These are phyloP conservation scores for Venturia aucupariae DNA, from an alignment of 2,329 filamentous ascomycete species.

Conservation along the genomic window DNA sequence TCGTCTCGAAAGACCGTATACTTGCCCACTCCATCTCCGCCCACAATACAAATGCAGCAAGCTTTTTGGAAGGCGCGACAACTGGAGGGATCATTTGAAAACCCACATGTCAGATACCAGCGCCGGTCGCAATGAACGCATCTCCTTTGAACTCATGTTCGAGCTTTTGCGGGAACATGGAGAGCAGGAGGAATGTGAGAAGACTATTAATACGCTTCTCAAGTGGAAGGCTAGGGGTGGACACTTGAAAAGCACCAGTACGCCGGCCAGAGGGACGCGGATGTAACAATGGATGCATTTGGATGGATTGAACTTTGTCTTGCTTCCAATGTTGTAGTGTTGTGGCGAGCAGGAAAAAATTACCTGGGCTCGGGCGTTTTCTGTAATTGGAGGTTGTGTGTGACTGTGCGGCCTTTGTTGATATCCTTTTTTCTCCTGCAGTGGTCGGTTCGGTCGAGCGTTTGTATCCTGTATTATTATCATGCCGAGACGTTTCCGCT, in stretches of 20 bases:
- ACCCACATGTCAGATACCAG: slow-evolving; percentile 23
- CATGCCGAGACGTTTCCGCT: slow-evolving; percentile 1
- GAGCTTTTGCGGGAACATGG: slow-evolving; percentile 9
- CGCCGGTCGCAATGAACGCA: slow-evolving; percentile 23
- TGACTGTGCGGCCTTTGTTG: neutral
- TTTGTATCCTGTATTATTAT: neutral
- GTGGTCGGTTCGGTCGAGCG: neutral
- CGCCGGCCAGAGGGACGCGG: neutral
- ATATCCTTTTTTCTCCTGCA: neutral
- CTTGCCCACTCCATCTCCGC: slow-evolving; percentile 18
- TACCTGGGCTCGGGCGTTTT: neutral
- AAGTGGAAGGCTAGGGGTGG: slow-evolving; percentile 12
- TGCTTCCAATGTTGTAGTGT: neutral
- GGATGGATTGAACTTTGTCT: too few species aligned
- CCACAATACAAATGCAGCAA: slow-evolving; percentile 19
- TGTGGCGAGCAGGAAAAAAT: too few species aligned
- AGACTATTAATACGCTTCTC: slow-evolving; percentile 24
- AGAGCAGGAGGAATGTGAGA: slow-evolving; percentile 19
- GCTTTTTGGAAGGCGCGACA: slow-evolving; percentile 27
- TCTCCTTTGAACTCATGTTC: slow-evolving; percentile 21
- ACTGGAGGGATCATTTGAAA: slow-evolving; percentile 20
- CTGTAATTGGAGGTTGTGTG: neutral
- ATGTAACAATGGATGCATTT: too few species aligned
- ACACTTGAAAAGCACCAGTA: neutral
- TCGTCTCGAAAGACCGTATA: slow-evolving; percentile 18